Percentiles rank a stretch among this genome's conserved stretches.
These are phyloP conservation scores for Coemansia sp. DNA, from an alignment of 192 early-diverging fungal species.

Conservation along the genomic window DNA sequence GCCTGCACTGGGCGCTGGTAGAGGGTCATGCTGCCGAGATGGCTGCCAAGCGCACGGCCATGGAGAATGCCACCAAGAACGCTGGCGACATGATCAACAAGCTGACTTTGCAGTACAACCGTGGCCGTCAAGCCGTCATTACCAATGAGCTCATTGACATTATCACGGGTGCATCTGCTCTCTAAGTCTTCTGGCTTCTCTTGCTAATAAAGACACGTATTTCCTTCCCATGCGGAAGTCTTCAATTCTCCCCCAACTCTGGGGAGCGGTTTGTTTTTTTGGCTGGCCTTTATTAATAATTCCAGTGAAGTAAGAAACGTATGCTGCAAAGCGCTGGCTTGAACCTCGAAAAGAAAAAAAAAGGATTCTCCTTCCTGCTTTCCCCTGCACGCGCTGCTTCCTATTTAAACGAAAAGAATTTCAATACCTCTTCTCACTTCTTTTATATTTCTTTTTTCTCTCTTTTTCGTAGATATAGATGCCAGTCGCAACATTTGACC, in stretches of 20 bases:
- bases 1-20: constrained; percentile 90
- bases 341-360: too few species aligned
- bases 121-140: constrained; percentile 95
- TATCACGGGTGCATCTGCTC: constrained; percentile 93
- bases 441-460: neutral
- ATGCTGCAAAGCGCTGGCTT: too few species aligned
- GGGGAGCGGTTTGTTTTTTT: neutral
- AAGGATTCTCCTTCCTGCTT: too few species aligned
- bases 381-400: too few species aligned
- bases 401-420: neutral
- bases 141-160: constrained; percentile 98
- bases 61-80: constrained; percentile 99
- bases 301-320: too few species aligned
- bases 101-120: constrained; percentile 95
- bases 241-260: neutral
- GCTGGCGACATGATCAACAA: constrained; percentile 97
- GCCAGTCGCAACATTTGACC: constrained; percentile 22
- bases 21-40: constrained; percentile 97
- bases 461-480: neutral
- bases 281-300: neutral
- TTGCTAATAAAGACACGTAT: neutral
- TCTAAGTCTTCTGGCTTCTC: constrained; percentile 54
- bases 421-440: constrained; percentile 1
- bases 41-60: constrained; percentile 94
- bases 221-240: constrained; percentile 9